Conservation (phyloP, 1,284 basidiomycete species). For the Austropuccinia psidii region DNA sequence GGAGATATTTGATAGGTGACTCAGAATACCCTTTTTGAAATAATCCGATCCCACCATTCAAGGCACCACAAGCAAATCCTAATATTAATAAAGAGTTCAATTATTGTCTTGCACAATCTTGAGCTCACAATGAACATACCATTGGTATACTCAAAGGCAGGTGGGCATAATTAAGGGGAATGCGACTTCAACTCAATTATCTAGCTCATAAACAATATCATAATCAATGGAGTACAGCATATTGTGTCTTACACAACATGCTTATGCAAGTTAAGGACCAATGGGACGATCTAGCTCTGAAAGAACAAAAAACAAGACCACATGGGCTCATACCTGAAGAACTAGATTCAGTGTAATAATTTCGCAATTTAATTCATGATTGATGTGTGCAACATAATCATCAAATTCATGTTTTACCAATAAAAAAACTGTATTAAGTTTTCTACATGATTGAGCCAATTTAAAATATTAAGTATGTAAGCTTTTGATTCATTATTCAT, state of each 20-base stretch:
- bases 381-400: no score
- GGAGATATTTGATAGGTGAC: conserved; percentile 1
- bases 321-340: no score
- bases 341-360: no score
- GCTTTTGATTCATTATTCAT: no score
- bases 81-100: neutral
- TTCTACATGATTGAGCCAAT: no score
- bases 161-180: no score
- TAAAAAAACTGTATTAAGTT: no score
- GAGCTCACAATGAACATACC: neutral
- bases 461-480: no score
- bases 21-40: neutral
- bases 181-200: neutral
- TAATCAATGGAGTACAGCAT: neutral
- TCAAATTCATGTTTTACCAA: no score
- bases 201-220: neutral
- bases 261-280: neutral
- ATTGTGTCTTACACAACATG: conserved; percentile 26
- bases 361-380: no score
- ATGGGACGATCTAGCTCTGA: conserved; percentile 11
- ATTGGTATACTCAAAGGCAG: conserved; percentile 17
- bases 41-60: neutral
- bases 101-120: neutral
- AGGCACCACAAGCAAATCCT: neutral
- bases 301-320: no score